phyloP scores from a whole-genome alignment of 345 rosid genomes.

The Excoecaria agallocha region DNA sequence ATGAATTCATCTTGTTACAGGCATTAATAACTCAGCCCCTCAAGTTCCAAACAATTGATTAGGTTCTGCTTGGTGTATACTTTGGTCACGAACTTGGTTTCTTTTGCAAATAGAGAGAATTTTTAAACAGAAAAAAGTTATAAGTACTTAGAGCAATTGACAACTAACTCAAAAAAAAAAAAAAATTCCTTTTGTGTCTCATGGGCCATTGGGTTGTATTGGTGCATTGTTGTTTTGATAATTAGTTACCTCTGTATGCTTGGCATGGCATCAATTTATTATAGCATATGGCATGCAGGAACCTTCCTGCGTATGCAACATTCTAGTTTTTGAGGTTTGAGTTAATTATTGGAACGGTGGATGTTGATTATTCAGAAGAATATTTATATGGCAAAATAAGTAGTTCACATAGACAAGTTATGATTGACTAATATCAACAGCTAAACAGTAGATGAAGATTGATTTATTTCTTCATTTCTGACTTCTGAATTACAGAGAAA shows the following conservation, averaged over 20 bases:
- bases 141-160: background rate
- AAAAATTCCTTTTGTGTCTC: background rate
- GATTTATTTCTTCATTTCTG: background rate
- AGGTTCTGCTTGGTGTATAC: background rate
- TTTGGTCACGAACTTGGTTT: background rate
- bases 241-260: too few relatives aligned
- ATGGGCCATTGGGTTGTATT: background rate
- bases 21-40: background rate
- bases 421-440: background rate
- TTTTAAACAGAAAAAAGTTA: too few relatives aligned
- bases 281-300: background rate
- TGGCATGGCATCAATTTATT: background rate
- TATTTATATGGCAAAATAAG: background rate
- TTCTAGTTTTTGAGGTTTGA: background rate
- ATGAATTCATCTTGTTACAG: background rate
- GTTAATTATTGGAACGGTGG: background rate
- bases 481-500: constrained; percentile 7
- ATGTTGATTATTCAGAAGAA: background rate
- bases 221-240: background rate
- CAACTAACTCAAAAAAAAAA: background rate
- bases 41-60: background rate
- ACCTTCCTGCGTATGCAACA: background rate
- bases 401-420: constrained; percentile 5
- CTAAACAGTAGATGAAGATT: background rate
- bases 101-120: background rate